Conservation (phyloP, 1,284 basidiomycete genomes). For the Puccinia coronata region DNA sequence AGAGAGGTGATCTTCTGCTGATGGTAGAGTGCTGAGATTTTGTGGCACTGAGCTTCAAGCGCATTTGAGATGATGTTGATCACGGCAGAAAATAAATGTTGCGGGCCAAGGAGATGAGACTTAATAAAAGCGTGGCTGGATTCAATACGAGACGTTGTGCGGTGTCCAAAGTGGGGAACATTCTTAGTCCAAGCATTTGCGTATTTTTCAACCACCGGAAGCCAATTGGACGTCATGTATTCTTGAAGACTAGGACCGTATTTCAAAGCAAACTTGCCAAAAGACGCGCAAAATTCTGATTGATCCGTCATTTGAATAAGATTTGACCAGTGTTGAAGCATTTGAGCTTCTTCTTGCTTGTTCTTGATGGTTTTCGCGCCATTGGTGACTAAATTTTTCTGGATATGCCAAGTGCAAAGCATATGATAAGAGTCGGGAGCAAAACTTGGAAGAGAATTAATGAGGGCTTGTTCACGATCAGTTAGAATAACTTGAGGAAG, state of each 20-base stretch:
- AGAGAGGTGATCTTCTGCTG: not conserved
- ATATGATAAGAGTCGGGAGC: too few species aligned
- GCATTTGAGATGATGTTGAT: not conserved
- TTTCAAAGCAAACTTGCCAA: not conserved
- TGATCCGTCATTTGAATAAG: too few species aligned
- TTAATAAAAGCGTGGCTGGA: not conserved
- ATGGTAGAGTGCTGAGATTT: not conserved
- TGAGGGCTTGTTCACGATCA: too few species aligned
- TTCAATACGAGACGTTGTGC: not conserved
- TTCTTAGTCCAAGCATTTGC: not conserved
- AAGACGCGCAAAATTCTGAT: too few species aligned
- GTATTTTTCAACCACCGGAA: not conserved
- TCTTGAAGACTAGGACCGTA: not conserved
- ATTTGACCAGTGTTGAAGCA: too few species aligned
- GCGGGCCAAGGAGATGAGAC: not conserved
- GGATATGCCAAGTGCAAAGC: too few species aligned
- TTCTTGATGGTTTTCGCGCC: too few species aligned
- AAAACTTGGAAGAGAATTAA: too few species aligned
- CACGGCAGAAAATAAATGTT: not conserved
- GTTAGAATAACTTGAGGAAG: too few species aligned
- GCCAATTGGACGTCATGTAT: not conserved
- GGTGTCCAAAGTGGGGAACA: not conserved
- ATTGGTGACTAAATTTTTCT: too few species aligned
- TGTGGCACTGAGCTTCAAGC: not conserved
- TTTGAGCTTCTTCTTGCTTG: too few species aligned